Percentiles rank a stretch among this genome's conserved stretches.
Conservation (phyloP, 306 rosid species). For the Datisca glomerata region DNA sequence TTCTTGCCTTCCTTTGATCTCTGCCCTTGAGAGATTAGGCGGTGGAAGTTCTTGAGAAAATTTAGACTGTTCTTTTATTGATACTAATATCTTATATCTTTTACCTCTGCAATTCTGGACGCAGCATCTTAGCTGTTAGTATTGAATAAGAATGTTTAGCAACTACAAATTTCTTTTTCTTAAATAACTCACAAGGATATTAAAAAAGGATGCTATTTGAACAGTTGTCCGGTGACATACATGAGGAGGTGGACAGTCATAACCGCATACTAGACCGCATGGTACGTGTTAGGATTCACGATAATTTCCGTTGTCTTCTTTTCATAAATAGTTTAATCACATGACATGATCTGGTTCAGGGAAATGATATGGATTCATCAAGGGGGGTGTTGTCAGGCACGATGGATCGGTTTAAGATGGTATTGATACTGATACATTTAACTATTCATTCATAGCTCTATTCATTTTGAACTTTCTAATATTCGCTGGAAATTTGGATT, state of each 20-base stretch:
- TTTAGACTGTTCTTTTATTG: neutral
- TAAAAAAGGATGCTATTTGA: neutral
- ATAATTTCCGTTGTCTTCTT: neutral
- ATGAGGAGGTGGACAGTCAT: constrained; percentile 88
- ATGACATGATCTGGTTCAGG: constrained; percentile 27
- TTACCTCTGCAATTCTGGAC: too few relatives aligned
- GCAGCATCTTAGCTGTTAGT: too few relatives aligned
- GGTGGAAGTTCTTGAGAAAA: constrained; percentile 4
- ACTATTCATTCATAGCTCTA: neutral
- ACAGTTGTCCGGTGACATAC: constrained; percentile 91
- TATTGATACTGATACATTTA: constrained; percentile 10
- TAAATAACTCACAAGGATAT: neutral
- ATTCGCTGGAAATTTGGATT: constrained; percentile 1
- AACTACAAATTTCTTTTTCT: too few relatives aligned
- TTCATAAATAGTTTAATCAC: neutral
- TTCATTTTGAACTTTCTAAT: neutral
- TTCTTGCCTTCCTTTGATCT: too few relatives aligned
- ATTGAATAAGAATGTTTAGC: too few relatives aligned
- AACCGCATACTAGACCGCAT: constrained; percentile 78
- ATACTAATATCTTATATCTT: too few relatives aligned
- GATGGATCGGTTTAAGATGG: constrained; percentile 92
- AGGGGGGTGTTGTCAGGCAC: constrained; percentile 89
- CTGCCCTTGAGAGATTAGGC: neutral
- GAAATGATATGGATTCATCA: constrained; percentile 91
- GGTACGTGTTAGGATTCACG: constrained; percentile 36